phyloP scores from a whole-genome alignment of 2,329 filamentous ascomycete genomes.

The Ramularia endophylla region DNA sequence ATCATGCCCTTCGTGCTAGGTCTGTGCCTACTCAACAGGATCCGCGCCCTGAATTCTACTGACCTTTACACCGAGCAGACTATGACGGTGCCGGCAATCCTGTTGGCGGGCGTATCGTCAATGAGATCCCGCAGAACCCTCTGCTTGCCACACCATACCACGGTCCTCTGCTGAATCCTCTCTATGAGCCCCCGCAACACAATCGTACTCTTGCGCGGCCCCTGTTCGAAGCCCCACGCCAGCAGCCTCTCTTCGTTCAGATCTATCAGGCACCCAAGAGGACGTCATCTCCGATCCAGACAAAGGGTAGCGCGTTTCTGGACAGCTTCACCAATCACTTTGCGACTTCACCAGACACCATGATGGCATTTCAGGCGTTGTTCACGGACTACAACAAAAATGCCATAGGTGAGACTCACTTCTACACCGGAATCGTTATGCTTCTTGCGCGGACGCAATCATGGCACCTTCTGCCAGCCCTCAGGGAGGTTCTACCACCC shows the following conservation, averaged over 20 bases:
- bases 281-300: background rate
- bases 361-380: slow-evolving; percentile 8
- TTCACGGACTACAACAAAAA: slow-evolving; percentile 11
- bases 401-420: slow-evolving; percentile 8
- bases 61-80: slow-evolving; percentile 3
- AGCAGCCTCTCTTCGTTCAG: background rate
- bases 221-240: background rate
- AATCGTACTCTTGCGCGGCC: background rate
- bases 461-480: slow-evolving; percentile 8
- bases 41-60: background rate
- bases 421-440: slow-evolving; percentile 16
- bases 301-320: slow-evolving; percentile 8
- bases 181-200: too few species aligned
- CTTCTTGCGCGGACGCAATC: slow-evolving; percentile 10
- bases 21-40: background rate
- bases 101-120: slow-evolving; percentile 14
- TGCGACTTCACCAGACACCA: slow-evolving; percentile 1
- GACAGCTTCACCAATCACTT: slow-evolving; percentile 7
- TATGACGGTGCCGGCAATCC: slow-evolving; percentile 13
- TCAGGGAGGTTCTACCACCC: slow-evolving; percentile 12
- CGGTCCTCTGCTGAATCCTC: too few species aligned
- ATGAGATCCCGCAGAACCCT: slow-evolving; percentile 5
- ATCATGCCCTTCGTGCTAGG: slow-evolving; percentile 15
- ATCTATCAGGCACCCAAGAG: too few species aligned
- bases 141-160: too few species aligned